phyloP scores from a whole-genome alignment of 495 filamentous ascomycete genomes.

The Daldinia caldariorum region DNA sequence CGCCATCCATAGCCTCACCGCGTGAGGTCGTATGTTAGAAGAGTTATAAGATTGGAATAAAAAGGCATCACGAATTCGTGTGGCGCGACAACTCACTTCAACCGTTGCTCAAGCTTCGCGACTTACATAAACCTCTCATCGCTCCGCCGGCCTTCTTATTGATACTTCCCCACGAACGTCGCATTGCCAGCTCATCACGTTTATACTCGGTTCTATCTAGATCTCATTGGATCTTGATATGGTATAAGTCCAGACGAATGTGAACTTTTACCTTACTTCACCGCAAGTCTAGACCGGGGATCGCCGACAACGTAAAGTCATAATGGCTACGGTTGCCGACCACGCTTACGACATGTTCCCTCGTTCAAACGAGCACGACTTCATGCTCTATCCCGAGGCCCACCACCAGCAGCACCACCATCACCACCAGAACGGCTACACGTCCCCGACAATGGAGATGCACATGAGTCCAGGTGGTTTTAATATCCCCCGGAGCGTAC shows the following conservation, averaged over 20 bases:
- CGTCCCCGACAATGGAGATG: constrained; percentile 53
- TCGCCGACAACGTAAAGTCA: constrained; percentile 18
- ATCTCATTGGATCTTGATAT: constrained; percentile 23
- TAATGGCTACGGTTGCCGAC: constrained; percentile 46
- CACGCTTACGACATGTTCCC: constrained; percentile 50
- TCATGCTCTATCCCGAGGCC: constrained; percentile 57
- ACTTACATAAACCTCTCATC: constrained; percentile 23
- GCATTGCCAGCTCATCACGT: background rate
- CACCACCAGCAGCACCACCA: constrained; percentile 51
- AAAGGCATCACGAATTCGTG: constrained; percentile 24
- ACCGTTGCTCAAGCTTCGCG: constrained; percentile 16
- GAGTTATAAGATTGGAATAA: constrained; percentile 23
- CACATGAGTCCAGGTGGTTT: constrained; percentile 55
- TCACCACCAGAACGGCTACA: constrained; percentile 51
- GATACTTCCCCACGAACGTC: constrained; percentile 1
- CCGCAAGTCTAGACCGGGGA: constrained; percentile 17
- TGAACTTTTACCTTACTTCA: constrained; percentile 34
- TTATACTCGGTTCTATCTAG: constrained; percentile 3
- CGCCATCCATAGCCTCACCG: constrained; percentile 32
- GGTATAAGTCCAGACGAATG: constrained; percentile 38
- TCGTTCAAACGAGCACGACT: constrained; percentile 49
- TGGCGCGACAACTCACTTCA: constrained; percentile 13
- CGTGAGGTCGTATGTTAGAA: constrained; percentile 30
- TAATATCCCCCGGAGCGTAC: constrained; percentile 51
- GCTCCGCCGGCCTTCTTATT: constrained; percentile 11